Evolutionary conservation across 768 basidiomycete genomes (phyloP), one percentile per base, ranked within the genome.

Genomic region (Mycena kentingensis): DNA sequence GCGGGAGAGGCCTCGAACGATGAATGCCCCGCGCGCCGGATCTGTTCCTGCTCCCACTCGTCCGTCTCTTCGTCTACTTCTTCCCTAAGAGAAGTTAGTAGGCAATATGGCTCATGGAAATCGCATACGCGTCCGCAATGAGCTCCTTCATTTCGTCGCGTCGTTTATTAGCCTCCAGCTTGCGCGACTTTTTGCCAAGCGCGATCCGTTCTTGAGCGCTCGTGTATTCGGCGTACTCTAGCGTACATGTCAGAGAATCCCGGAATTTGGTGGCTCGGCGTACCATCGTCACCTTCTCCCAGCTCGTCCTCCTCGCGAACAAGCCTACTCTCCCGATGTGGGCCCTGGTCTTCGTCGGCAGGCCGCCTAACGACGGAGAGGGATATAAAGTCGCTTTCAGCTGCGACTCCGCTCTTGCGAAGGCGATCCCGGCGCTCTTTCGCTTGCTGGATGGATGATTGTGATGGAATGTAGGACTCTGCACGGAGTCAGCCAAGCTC

Each of bases 201-300:
- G 92, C 88, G 46, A 94, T 90, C 28, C 92, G 77, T 57, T 93
- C 91, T 68, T 90, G 85, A 0, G 92, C 91, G 60, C 84, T 90
- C 1, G 92, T 94, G 60, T 85, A 94, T 63, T 93, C 90, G 5
- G 92, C 87, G 64, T 79, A 91, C 61, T 93, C 92, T 93, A 34
- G 12, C 15, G 36, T 36, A 46, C 38, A 28, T 39, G 29, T 38
- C 26, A 18, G 28, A 27, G n/a, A 28, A 38, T 13, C 16, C 19
- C 18, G 45, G 18, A 24, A 21, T 11, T 26, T n/a, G 24, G 19
- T n/a, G n/a, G n/a, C n/a, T n/a, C 51, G 18, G 66, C 80, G 35
- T 60, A 91, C 92, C 92, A 57, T 94, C 92, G 32, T 93, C 92
- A 2, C 85, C 90, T 64, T 93, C 90, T 11, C 92, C 92, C 2